A percentile compares a stretch with the other conserved stretches of the same genome.
Evolutionary conservation across 139 green algal species (phyloP).

Genomic region (Volvox africanus): DNA sequence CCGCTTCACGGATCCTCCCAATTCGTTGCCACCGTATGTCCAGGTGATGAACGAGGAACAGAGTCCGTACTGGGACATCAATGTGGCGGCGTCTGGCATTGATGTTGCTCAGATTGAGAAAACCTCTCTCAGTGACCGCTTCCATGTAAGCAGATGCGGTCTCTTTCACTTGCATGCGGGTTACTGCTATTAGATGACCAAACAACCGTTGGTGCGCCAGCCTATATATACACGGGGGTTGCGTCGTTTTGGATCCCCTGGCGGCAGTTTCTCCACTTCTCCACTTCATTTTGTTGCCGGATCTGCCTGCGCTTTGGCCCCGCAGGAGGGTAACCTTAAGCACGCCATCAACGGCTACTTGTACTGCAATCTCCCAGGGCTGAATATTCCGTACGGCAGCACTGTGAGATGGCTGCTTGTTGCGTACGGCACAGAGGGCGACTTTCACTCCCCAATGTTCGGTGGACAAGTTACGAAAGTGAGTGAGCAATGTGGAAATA

Average conservation of each 20-base stretch:
- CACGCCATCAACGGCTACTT: conserved; percentile 65
- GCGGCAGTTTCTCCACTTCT: too few relatives aligned
- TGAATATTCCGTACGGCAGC: background rate
- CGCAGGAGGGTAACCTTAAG: conserved; percentile 58
- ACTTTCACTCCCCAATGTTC: conserved; percentile 32
- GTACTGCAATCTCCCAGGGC: conserved; percentile 62
- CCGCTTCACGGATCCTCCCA: too few relatives aligned
- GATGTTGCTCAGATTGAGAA: too few relatives aligned
- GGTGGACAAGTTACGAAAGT: background rate
- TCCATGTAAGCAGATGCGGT: conserved; percentile 33
- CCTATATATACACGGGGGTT: too few relatives aligned
- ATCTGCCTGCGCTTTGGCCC: too few relatives aligned
- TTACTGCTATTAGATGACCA: too few relatives aligned
- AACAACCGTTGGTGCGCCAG: too few relatives aligned
- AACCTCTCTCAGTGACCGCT: background rate
- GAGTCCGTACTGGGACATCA: conserved; percentile 52
- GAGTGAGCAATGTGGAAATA: background rate
- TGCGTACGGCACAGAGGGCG: conserved; percentile 49
- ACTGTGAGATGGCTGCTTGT: conserved; percentile 19
- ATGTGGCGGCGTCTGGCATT: too few relatives aligned
- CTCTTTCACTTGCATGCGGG: too few relatives aligned
- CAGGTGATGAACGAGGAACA: conserved; percentile 65
- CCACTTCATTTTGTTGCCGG: too few relatives aligned
- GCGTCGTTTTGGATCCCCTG: too few relatives aligned
- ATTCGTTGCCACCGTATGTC: too few relatives aligned